A percentile compares a stretch with the other conserved stretches of the same genome.
phyloP scores from a whole-genome alignment of 768 basidiomycete genomes.

The Termitomyces sp. region DNA sequence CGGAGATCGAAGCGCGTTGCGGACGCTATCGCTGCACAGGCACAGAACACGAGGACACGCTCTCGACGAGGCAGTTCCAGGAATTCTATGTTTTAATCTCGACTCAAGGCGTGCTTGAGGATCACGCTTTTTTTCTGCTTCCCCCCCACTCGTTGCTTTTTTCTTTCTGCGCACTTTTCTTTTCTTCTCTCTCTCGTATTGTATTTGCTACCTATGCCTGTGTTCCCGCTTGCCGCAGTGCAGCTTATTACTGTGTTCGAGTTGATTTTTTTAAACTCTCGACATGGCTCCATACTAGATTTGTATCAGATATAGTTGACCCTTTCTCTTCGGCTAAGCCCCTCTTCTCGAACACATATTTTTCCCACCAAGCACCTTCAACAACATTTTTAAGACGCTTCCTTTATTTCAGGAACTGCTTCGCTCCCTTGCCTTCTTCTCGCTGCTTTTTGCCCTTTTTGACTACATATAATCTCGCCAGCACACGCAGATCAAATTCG shows the following conservation, averaged over 20 bases:
- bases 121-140: neutral
- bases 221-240: conserved; percentile 1
- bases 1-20: conserved; percentile 69
- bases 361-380: neutral
- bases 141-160: conserved; percentile 5
- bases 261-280: neutral
- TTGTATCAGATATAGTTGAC: conserved; percentile 29
- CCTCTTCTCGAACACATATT: neutral
- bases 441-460: neutral
- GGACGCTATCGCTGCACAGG: conserved; percentile 45
- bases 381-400: neutral
- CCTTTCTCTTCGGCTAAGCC: neutral
- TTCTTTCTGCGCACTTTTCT: conserved; percentile 5
- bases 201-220: conserved; percentile 7
- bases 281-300: conserved; percentile 13
- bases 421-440: neutral
- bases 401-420: neutral
- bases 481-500: conserved; percentile 12
- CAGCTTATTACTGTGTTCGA: conserved; percentile 12
- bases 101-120: conserved; percentile 4
- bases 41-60: conserved; percentile 32
- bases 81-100: conserved; percentile 32
- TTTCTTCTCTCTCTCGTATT: neutral
- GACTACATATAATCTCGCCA: conserved; percentile 8
- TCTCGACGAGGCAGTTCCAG: conserved; percentile 34